Conservation (phyloP, 306 rosid genomes). For the Abrus precatorius region DNA sequence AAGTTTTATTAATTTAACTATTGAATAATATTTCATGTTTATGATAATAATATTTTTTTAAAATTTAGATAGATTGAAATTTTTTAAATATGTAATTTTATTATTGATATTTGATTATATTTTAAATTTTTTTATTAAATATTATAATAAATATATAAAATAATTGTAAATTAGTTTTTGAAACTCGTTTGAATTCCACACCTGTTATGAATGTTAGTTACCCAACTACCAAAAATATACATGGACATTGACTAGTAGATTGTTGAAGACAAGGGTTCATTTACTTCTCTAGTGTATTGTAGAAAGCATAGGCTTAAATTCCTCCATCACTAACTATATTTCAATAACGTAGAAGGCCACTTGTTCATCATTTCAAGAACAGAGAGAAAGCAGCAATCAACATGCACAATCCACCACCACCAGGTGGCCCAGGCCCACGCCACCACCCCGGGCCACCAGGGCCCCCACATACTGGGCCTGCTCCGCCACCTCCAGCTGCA, state of each 20-base stretch:
- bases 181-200: too few species aligned
- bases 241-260: conserved; percentile 45
- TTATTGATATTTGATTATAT: too few species aligned
- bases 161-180: too few species aligned
- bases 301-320: not conserved
- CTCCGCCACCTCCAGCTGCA: conserved; percentile 42
- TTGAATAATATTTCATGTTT: too few species aligned
- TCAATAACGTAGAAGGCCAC: not conserved
- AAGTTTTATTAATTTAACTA: too few species aligned
- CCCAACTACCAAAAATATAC: conserved; percentile 3
- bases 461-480: conserved; percentile 48
- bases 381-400: not conserved
- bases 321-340: not conserved
- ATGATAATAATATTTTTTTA: too few species aligned
- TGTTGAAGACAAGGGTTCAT: not conserved
- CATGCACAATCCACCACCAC: conserved; percentile 66
- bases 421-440: conserved; percentile 55
- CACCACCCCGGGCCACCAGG: conserved; percentile 51
- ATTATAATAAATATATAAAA: too few species aligned
- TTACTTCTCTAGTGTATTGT: not conserved
- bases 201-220: conserved; percentile 46
- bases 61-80: too few species aligned
- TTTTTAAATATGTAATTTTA: too few species aligned
- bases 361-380: not conserved
- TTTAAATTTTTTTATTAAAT: too few species aligned